A percentile compares a stretch with the other conserved stretches of the same genome.
Conservation (phyloP, 2,329 filamentous ascomycete species). For the Curvularia spicifera region DNA sequence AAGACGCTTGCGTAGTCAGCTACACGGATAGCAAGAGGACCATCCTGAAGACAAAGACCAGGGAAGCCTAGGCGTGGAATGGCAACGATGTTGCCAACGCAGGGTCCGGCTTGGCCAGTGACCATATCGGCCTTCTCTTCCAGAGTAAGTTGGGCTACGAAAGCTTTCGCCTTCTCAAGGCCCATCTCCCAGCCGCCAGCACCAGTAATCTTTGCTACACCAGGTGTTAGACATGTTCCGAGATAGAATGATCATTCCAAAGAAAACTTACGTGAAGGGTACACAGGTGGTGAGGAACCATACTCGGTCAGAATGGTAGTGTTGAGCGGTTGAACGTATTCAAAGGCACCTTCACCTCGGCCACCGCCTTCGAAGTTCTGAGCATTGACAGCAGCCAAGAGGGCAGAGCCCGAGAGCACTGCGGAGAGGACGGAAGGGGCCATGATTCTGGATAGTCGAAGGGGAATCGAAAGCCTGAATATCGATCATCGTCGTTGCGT, state of each 20-base stretch:
- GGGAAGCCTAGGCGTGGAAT: conserved; percentile 49
- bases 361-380: conserved; percentile 30
- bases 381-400: conserved; percentile 33
- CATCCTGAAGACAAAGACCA: conserved; percentile 52
- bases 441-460: conserved; percentile 28
- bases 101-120: conserved; percentile 55
- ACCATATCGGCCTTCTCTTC: conserved; percentile 47
- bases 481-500: not conserved
- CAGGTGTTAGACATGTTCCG: conserved; percentile 47
- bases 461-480: conserved; percentile 15
- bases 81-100: conserved; percentile 59
- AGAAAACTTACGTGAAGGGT: conserved; percentile 38
- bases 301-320: conserved; percentile 40
- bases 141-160: conserved; percentile 38
- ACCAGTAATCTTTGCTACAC: conserved; percentile 39
- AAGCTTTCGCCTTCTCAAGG: conserved; percentile 42
- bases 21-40: conserved; percentile 45
- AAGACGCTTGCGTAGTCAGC: conserved; percentile 49
- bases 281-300: conserved; percentile 37
- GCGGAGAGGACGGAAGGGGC: conserved; percentile 32
- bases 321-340: conserved; percentile 39
- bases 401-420: conserved; percentile 32
- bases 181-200: conserved; percentile 43
- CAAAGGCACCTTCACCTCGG: conserved; percentile 33
- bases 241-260: not conserved